phyloP scores from a whole-genome alignment of 768 basidiomycete species.

The Leccinellum luteum region DNA sequence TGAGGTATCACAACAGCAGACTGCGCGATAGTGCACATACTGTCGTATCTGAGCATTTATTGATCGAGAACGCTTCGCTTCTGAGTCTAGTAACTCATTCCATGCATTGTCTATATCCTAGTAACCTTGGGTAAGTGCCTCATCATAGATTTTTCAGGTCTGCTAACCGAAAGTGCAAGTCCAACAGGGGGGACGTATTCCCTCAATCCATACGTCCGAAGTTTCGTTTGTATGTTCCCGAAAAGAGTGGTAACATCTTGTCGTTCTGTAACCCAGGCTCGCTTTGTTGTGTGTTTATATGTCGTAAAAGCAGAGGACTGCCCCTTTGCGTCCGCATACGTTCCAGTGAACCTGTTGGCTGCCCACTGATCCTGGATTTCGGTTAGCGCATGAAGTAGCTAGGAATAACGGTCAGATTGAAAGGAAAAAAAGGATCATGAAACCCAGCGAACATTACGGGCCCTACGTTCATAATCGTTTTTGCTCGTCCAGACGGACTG shows the following conservation, averaged over 20 bases:
- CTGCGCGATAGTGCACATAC: constrained; percentile 44
- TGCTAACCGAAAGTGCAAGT: constrained; percentile 54
- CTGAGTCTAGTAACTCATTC: constrained; percentile 67
- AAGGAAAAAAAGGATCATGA: background rate
- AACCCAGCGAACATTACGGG: constrained; percentile 51
- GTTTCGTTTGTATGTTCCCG: constrained; percentile 90
- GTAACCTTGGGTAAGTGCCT: constrained; percentile 9
- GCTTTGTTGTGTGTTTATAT: constrained; percentile 85
- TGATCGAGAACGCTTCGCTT: constrained; percentile 70
- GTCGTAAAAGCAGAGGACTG: constrained; percentile 68
- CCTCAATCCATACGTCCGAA: constrained; percentile 83
- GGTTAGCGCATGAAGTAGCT: constrained; percentile 68
- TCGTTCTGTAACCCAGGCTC: constrained; percentile 85
- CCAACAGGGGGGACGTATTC: constrained; percentile 81
- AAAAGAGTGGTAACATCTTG: constrained; percentile 87
- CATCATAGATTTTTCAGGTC: background rate
- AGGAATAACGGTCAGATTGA: constrained; percentile 7
- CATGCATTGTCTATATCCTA: constrained; percentile 77
- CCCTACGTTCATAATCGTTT: constrained; percentile 92
- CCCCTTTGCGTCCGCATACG: constrained; percentile 78
- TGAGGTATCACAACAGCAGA: background rate
- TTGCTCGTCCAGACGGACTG: constrained; percentile 83
- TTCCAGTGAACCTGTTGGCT: constrained; percentile 60
- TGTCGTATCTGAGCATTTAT: constrained; percentile 90
- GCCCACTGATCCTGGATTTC: constrained; percentile 72